phyloP scores from a whole-genome alignment of 768 basidiomycete genomes.

The Podaxis sp. region DNA sequence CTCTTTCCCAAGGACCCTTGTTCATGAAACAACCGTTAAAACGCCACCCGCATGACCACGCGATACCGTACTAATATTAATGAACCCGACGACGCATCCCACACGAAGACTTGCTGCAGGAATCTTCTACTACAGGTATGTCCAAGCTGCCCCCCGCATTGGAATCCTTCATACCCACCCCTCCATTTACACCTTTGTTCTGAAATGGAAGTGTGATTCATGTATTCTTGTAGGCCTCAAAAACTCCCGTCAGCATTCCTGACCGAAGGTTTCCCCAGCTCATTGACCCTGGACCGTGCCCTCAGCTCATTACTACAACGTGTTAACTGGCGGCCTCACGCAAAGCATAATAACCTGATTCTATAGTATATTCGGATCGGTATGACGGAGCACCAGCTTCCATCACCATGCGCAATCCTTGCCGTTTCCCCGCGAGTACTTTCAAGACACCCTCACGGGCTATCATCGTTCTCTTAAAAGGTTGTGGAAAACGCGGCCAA shows the following conservation, averaged over 20 bases:
- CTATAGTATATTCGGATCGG: slow-evolving; percentile 6
- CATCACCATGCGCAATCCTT: slow-evolving; percentile 25
- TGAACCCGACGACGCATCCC: slow-evolving; percentile 16
- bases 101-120: slow-evolving; percentile 2
- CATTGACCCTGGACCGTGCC: neutral
- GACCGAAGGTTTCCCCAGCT: neutral
- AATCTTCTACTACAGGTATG: neutral
- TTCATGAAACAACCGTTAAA: neutral
- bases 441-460: slow-evolving; percentile 7
- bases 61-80: slow-evolving; percentile 19
- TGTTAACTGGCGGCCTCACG: slow-evolving; percentile 8
- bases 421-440: slow-evolving; percentile 4
- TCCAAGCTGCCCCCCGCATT: neutral
- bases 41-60: slow-evolving; percentile 19
- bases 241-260: neutral
- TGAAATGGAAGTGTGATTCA: neutral
- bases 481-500: slow-evolving; percentile 18
- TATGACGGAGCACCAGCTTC: slow-evolving; percentile 16
- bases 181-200: neutral
- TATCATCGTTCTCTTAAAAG: slow-evolving; percentile 21
- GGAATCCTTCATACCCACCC: neutral
- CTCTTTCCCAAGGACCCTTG: slow-evolving; percentile 1
- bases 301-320: slow-evolving; percentile 9
- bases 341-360: slow-evolving; percentile 13
- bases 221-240: neutral